These are phyloP conservation scores for Eucalyptus erythrocorys DNA, from an alignment of 345 rosid species.

Conservation along the genomic window DNA sequence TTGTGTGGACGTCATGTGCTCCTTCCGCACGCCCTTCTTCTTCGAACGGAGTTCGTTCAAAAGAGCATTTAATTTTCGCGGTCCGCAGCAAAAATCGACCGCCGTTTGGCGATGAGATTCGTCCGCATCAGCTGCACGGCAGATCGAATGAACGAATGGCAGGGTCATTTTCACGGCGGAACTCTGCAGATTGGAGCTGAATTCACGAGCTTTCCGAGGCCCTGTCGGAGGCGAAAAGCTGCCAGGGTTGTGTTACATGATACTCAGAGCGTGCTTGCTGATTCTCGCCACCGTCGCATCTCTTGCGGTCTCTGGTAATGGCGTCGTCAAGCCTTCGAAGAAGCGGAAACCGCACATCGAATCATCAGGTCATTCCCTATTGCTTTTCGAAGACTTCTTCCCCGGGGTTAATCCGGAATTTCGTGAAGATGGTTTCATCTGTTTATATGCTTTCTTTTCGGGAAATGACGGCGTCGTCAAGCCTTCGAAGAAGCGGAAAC, in stretches of 20 bases:
- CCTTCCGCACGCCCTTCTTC: background rate
- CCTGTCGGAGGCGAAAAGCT: background rate
- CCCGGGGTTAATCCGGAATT: background rate
- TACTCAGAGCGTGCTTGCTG: conserved; percentile 14
- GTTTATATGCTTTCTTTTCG: background rate
- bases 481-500: background rate
- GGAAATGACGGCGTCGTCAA: conserved; percentile 6
- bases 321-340: background rate
- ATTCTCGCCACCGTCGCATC: conserved; percentile 13
- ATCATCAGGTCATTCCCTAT: background rate
- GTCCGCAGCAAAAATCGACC: background rate
- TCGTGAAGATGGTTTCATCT: background rate
- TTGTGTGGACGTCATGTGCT: background rate
- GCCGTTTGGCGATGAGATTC: conserved; percentile 7
- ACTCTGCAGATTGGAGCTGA: background rate
- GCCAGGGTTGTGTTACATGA: background rate
- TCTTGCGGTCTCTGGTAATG: background rate
- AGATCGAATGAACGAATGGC: background rate
- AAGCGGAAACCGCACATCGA: background rate
- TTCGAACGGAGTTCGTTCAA: background rate
- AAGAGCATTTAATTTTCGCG: background rate
- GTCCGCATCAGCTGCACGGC: background rate
- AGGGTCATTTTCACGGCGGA: background rate
- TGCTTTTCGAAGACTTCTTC: background rate
- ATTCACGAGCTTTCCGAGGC: background rate